A percentile compares a stretch with the other conserved stretches of the same genome.
phyloP scores from a whole-genome alignment of 352 stramenopile species.

The Globisporangium nagaii region DNA sequence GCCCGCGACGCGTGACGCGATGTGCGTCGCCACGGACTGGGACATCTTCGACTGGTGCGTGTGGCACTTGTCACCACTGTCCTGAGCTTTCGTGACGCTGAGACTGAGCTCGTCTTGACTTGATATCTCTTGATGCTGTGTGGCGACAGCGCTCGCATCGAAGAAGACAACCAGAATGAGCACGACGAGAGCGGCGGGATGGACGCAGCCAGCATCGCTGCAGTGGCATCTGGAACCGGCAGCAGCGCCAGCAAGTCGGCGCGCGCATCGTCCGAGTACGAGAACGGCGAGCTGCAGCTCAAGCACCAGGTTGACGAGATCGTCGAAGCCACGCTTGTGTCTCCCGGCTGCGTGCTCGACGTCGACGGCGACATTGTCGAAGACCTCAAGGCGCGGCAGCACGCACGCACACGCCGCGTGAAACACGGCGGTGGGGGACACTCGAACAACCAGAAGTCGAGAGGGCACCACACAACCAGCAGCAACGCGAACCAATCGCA shows the following conservation, averaged over 20 bases:
- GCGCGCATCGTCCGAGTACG: constrained; percentile 13
- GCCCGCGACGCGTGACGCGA: constrained; percentile 62
- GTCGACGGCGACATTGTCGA: constrained; percentile 74
- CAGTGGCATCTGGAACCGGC: not conserved
- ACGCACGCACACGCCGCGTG: constrained; percentile 19
- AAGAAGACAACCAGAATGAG: constrained; percentile 33
- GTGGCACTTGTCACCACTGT: not conserved
- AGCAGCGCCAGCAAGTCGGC: not conserved
- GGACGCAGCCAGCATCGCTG: not conserved
- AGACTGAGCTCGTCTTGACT: too few relatives aligned
- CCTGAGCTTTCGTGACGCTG: not conserved
- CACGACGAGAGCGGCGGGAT: constrained; percentile 20
- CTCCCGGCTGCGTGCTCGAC: constrained; percentile 74
- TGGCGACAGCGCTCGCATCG: constrained; percentile 16
- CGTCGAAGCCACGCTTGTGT: constrained; percentile 60
- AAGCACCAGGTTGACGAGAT: constrained; percentile 79
- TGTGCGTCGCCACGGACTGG: constrained; percentile 75
- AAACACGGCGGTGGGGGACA: not conserved
- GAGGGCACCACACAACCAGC: constrained; percentile 13
- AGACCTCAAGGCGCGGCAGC: constrained; percentile 53
- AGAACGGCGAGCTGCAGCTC: constrained; percentile 49
- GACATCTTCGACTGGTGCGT: constrained; percentile 79
- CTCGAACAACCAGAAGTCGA: constrained; percentile 37
- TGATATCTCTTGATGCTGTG: too few relatives aligned
- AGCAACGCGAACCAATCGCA: constrained; percentile 14